A percentile compares a stretch with the other conserved stretches of the same genome.
phyloP scores from a whole-genome alignment of 108 stramenopile genomes.

The Cylindrotheca closterium region DNA sequence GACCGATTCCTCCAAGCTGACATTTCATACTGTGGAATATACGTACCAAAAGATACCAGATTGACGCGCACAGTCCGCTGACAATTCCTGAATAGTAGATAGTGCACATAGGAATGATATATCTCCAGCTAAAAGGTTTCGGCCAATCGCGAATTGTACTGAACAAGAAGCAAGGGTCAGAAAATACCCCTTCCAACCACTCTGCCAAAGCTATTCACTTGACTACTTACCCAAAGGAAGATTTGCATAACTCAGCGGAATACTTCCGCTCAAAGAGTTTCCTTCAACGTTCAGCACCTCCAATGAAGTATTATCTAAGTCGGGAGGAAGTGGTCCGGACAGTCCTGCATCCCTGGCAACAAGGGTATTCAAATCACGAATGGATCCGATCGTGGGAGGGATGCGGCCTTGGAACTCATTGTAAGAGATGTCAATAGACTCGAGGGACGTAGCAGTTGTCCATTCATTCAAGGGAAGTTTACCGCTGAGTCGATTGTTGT shows the following conservation, averaged over 20 bases:
- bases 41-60: neutral
- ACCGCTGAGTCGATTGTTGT: no score
- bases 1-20: no score
- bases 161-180: neutral
- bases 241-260: constrained; percentile 4
- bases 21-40: neutral
- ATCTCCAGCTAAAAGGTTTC: neutral
- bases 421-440: neutral
- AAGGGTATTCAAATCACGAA: no score
- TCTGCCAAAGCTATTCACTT: neutral
- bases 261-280: constrained; percentile 1
- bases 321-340: neutral
- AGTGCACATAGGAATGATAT: neutral
- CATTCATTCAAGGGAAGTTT: no score
- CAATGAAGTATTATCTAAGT: neutral
- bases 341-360: neutral
- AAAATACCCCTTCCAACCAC: neutral
- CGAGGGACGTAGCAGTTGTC: neutral
- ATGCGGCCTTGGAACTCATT: no score
- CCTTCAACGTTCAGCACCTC: neutral
- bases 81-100: neutral
- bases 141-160: neutral
- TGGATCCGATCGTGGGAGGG: no score
- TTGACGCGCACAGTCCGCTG: neutral
- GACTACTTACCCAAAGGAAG: neutral